A percentile compares a stretch with the other conserved stretches of the same genome.
Conservation (phyloP, 2,329 filamentous ascomycete species). For the Aureobasidium sp. region DNA sequence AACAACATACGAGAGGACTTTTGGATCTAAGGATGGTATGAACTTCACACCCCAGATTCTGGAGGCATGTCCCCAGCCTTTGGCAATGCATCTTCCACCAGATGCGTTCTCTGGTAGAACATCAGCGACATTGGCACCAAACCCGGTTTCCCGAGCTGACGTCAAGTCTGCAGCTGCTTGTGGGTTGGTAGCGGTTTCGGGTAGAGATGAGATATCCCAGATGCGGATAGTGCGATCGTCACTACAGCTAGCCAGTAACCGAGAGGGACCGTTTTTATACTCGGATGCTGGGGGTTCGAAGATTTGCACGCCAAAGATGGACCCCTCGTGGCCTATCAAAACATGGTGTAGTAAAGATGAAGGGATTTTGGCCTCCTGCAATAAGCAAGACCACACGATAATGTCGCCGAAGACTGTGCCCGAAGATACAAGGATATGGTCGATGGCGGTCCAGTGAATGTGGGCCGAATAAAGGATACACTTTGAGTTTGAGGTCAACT, state of each 20-base stretch:
- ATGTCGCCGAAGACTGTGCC: constrained; percentile 95
- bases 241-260: constrained; percentile 83
- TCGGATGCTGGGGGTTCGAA: constrained; percentile 46
- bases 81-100: constrained; percentile 49
- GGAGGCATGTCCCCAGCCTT: constrained; percentile 77
- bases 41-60: constrained; percentile 86
- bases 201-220: constrained; percentile 67
- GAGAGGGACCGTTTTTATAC: constrained; percentile 33
- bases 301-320: constrained; percentile 82
- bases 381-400: constrained; percentile 69
- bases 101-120: constrained; percentile 21
- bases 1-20: constrained; percentile 44
- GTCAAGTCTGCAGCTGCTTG: constrained; percentile 22
- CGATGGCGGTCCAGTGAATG: constrained; percentile 52
- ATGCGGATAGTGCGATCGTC: constrained; percentile 85
- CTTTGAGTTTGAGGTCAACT: constrained; percentile 46
- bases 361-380: constrained; percentile 17
- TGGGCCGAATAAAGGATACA: constrained; percentile 85
- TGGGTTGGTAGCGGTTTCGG: constrained; percentile 23
- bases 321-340: constrained; percentile 73
- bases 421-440: constrained; percentile 65
- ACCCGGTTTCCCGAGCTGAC: constrained; percentile 36
- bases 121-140: constrained; percentile 23
- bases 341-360: constrained; percentile 43
- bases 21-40: constrained; percentile 24